Evolutionary conservation across 129 eudicot species (phyloP).

Genomic region (Lactuca saligna): DNA sequence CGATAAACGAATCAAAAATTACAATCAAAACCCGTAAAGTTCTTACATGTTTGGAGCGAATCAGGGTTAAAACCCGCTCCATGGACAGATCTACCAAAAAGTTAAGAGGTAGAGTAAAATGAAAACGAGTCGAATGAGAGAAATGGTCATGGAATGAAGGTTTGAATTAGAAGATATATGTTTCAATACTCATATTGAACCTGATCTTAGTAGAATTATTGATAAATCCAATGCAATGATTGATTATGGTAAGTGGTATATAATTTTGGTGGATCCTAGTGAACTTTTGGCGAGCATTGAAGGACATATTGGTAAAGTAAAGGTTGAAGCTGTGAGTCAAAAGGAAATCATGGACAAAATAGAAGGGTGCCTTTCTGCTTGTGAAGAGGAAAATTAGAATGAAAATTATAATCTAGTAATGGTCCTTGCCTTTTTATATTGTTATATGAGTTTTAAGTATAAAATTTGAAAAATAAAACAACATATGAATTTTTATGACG

Average conservation of each 20-base stretch:
- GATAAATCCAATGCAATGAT: constrained; percentile 87
- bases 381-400: constrained; percentile 97
- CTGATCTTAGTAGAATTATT: constrained; percentile 74
- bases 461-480: not conserved
- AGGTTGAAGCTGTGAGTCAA: constrained; percentile 80
- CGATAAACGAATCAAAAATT: no score
- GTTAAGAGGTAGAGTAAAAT: constrained; percentile 78
- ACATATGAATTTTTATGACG: not conserved
- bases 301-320: constrained; percentile 69
- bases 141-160: constrained; percentile 71
- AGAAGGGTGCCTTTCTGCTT: constrained; percentile 83
- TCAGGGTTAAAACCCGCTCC: no score
- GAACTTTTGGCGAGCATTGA: constrained; percentile 81
- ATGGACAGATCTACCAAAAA: constrained; percentile 27
- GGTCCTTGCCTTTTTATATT: not conserved
- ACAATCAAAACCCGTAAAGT: no score
- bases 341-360: constrained; percentile 85
- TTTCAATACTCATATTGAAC: constrained; percentile 62
- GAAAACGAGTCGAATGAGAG: constrained; percentile 89
- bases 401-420: constrained; percentile 81
- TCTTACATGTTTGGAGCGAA: no score
- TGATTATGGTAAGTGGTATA: constrained; percentile 62
- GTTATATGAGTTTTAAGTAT: not conserved
- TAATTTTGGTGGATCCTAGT: constrained; percentile 65
- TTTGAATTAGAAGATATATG: constrained; percentile 82